Conservation (phyloP, 176 grass and related monocot species). For the Stipa capillata region DNA sequence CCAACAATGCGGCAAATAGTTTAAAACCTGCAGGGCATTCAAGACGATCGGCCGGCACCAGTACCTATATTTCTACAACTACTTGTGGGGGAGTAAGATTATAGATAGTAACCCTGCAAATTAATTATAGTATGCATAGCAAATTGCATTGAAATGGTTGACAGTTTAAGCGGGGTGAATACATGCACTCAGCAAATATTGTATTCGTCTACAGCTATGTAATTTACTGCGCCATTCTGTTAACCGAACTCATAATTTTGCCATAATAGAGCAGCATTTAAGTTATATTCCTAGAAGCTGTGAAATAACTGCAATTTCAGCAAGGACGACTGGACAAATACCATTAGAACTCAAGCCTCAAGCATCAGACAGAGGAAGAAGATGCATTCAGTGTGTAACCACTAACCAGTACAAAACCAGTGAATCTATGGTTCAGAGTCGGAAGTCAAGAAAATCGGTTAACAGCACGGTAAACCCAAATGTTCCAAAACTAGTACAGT, state of each 20-base stretch:
- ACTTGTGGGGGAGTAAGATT: not conserved
- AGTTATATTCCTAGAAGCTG: not conserved
- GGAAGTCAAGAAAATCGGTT: too few relatives aligned
- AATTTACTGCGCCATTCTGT: not conserved
- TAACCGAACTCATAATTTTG: not conserved
- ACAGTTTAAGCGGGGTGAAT: not conserved
- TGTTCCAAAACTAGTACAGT: too few relatives aligned
- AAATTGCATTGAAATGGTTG: not conserved
- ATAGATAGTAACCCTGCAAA: not conserved
- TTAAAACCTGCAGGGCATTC: conserved; percentile 17
- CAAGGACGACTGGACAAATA: not conserved
- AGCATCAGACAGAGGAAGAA: too few relatives aligned
- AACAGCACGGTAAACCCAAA: too few relatives aligned
- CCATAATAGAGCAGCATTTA: not conserved
- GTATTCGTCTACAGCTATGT: not conserved
- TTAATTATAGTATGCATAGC: not conserved
- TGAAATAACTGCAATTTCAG: not conserved
- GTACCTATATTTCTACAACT: conserved; percentile 2
- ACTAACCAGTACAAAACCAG: too few relatives aligned
- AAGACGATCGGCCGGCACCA: not conserved
- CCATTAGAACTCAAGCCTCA: not conserved
- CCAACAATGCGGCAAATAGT: conserved; percentile 21
- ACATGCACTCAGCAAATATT: not conserved
- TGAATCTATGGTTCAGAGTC: too few relatives aligned
- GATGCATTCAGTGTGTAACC: too few relatives aligned